Evolutionary conservation across 345 rosid genomes (phyloP).

Genomic region (Abelmoschus esculentus): DNA sequence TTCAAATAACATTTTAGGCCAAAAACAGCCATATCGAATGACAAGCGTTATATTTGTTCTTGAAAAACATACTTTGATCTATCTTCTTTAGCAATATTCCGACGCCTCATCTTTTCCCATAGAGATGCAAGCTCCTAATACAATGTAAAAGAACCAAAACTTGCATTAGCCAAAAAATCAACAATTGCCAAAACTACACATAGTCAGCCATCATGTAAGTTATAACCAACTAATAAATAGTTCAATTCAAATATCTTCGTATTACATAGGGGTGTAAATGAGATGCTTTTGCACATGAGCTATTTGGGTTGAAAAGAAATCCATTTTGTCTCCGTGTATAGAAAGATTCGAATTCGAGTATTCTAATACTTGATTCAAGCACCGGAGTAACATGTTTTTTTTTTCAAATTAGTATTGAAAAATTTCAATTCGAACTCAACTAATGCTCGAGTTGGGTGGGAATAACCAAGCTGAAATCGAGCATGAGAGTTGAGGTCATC

Average conservation of each 20-base stretch:
- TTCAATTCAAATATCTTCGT: background rate
- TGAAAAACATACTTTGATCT: constrained; percentile 46
- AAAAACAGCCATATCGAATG: background rate
- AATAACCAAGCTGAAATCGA: background rate
- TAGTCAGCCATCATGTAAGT: background rate
- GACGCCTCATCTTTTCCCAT: constrained; percentile 96
- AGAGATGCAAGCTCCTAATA: constrained; percentile 76
- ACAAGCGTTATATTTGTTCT: background rate
- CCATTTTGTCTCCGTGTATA: background rate
- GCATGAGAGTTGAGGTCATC: background rate
- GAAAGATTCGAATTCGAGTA: background rate
- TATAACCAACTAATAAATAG: background rate
- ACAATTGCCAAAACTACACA: background rate
- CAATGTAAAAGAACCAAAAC: background rate
- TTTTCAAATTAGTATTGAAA: background rate
- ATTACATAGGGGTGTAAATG: background rate
- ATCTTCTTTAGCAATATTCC: constrained; percentile 71
- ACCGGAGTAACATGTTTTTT: too few species aligned
- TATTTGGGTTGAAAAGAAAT: background rate
- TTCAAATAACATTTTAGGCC: background rate
- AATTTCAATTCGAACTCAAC: background rate
- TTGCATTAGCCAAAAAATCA: background rate
- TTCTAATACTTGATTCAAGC: background rate
- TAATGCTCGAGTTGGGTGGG: background rate
- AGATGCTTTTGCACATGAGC: background rate